Evolutionary conservation across 2,329 filamentous ascomycete species (phyloP).

Genomic region (Talaromyces marneffei): DNA sequence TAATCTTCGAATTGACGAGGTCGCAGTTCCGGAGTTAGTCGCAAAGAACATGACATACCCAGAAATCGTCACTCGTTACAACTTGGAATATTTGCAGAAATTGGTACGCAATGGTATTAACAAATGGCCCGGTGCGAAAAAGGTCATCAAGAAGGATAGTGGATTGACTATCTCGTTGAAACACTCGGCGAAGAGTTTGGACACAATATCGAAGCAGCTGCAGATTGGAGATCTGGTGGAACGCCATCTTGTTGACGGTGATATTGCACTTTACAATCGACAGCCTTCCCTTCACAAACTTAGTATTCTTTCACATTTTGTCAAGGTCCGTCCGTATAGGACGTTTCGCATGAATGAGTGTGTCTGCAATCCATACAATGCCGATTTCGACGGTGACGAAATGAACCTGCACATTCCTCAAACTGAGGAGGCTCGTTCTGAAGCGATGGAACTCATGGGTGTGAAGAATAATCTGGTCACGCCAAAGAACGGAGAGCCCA

Average conservation of each 20-base stretch:
- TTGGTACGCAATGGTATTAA: constrained; percentile 70
- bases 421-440: constrained; percentile 90
- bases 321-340: constrained; percentile 87
- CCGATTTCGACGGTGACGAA: constrained; percentile 97
- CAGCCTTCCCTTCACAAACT: constrained; percentile 97
- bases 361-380: constrained; percentile 96
- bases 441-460: constrained; percentile 95
- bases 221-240: constrained; percentile 84
- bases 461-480: constrained; percentile 95
- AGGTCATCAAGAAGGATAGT: constrained; percentile 64
- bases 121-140: constrained; percentile 83
- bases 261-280: constrained; percentile 95
- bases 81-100: constrained; percentile 71
- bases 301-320: constrained; percentile 94
- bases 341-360: constrained; percentile 97
- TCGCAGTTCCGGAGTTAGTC: constrained; percentile 85
- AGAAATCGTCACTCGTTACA: constrained; percentile 77
- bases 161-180: constrained; percentile 70
- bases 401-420: constrained; percentile 99
- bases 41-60: constrained; percentile 96
- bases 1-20: constrained; percentile 87
- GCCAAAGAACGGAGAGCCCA: constrained; percentile 94
- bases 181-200: constrained; percentile 57
- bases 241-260: constrained; percentile 87
- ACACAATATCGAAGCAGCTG: constrained; percentile 66